phyloP scores from a whole-genome alignment of 108 stramenopile species.

The Pseudonitzschia delicatissima region DNA sequence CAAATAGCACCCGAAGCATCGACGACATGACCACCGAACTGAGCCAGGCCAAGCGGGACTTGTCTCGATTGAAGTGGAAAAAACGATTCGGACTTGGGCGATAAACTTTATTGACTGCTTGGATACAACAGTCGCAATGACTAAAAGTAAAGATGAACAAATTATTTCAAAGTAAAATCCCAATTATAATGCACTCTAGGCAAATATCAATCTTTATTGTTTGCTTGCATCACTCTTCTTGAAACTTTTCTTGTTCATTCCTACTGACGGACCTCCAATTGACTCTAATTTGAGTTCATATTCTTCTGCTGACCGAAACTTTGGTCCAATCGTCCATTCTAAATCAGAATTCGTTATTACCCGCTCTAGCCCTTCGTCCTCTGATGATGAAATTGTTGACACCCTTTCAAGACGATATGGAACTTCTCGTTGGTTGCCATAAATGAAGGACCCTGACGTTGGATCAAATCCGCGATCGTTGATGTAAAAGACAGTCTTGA shows the following conservation, averaged over 20 bases:
- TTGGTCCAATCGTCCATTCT: constrained; percentile 72
- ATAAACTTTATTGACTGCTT: background rate
- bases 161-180: background rate
- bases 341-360: constrained; percentile 38
- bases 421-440: constrained; percentile 74
- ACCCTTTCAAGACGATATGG: constrained; percentile 81
- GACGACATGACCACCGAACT: constrained; percentile 68
- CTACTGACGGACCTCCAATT: constrained; percentile 41
- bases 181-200: no score
- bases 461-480: constrained; percentile 84
- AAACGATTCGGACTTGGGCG: constrained; percentile 24
- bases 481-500: constrained; percentile 74
- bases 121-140: background rate
- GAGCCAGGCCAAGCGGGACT: constrained; percentile 41
- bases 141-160: background rate
- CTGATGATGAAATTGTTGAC: constrained; percentile 22
- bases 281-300: constrained; percentile 49
- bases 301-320: constrained; percentile 42
- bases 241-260: constrained; percentile 13
- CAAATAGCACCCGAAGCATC: constrained; percentile 48
- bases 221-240: background rate
- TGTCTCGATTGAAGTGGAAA: constrained; percentile 52
- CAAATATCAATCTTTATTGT: background rate
- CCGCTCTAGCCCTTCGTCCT: constrained; percentile 5
- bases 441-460: constrained; percentile 55